Conservation (phyloP, 1,284 basidiomycete genomes). For the Boletus sp. region DNA sequence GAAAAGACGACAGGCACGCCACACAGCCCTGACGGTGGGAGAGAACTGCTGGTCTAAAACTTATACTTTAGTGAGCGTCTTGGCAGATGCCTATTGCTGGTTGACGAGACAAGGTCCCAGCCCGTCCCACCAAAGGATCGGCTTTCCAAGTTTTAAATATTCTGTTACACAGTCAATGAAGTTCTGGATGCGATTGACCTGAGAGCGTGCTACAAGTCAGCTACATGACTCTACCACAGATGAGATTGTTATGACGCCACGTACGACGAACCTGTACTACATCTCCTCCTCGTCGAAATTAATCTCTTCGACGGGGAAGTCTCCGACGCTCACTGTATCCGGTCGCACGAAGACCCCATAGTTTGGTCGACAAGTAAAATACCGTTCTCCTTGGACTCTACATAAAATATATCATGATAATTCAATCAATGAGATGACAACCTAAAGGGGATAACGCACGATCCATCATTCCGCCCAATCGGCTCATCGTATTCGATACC, state of each 20-base stretch:
- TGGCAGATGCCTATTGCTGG: neutral
- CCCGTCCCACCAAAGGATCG: neutral
- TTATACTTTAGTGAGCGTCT: neutral
- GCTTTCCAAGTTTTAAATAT: neutral
- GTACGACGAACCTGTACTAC: slow-evolving; percentile 34
- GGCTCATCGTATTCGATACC: slow-evolving; percentile 98
- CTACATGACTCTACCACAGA: neutral
- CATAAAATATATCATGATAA: slow-evolving; percentile 1
- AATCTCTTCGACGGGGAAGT: slow-evolving; percentile 83
- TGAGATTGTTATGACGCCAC: neutral
- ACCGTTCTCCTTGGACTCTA: slow-evolving; percentile 82
- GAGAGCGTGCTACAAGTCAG: neutral
- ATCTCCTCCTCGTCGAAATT: slow-evolving; percentile 73
- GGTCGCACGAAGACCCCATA: slow-evolving; percentile 89
- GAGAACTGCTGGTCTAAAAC: too few relatives aligned
- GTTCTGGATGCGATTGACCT: neutral
- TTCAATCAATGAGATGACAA: neutral
- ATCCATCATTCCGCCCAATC: slow-evolving; percentile 93
- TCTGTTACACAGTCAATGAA: neutral
- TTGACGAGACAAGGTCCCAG: neutral
- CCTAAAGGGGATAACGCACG: slow-evolving; percentile 52
- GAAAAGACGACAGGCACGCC: neutral
- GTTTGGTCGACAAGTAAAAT: slow-evolving; percentile 77
- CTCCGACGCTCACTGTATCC: slow-evolving; percentile 80
- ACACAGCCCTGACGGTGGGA: neutral